Percentiles rank a stretch among this genome's conserved stretches.
These are phyloP conservation scores for Neurospora sp. DNA, from an alignment of 495 filamentous ascomycete genomes.

Conservation along the genomic window DNA sequence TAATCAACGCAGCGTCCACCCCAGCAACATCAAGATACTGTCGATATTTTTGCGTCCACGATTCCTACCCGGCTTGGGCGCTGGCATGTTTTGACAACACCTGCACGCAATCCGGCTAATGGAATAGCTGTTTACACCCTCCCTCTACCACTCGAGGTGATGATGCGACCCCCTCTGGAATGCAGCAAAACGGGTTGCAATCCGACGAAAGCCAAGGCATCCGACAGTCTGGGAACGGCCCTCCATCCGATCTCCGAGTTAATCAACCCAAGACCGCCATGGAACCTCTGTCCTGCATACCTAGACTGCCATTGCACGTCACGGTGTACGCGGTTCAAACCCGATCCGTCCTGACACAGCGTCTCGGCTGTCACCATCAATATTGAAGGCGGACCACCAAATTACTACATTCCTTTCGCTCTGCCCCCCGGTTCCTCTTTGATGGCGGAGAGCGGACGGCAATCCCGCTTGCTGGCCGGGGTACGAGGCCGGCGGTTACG, in stretches of 20 bases:
- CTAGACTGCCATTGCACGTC: not conserved
- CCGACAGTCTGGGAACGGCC: not conserved
- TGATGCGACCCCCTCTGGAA: not conserved
- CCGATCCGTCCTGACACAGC: not conserved
- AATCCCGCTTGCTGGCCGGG: not conserved
- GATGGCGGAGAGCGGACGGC: constrained; percentile 42
- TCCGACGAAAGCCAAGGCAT: not conserved
- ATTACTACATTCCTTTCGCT: constrained; percentile 45
- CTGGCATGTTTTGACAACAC: not conserved
- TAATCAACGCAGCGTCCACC: not conserved
- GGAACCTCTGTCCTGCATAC: not conserved
- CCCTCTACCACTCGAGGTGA: not conserved
- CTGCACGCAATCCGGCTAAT: not conserved
- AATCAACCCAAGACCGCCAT: not conserved
- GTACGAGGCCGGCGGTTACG: constrained; percentile 4
- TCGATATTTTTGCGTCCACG: not conserved
- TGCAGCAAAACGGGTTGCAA: not conserved
- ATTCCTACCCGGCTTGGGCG: not conserved
- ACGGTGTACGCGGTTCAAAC: not conserved
- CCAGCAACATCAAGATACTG: not conserved
- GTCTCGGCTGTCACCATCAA: not conserved
- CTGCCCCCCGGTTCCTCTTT: constrained; percentile 56
- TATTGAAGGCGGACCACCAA: constrained; percentile 32
- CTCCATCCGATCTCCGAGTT: not conserved
- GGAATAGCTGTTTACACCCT: not conserved